Base-by-base conservation (phyloP, 345 rosid species). In the Populus ilicifolia region DNA sequence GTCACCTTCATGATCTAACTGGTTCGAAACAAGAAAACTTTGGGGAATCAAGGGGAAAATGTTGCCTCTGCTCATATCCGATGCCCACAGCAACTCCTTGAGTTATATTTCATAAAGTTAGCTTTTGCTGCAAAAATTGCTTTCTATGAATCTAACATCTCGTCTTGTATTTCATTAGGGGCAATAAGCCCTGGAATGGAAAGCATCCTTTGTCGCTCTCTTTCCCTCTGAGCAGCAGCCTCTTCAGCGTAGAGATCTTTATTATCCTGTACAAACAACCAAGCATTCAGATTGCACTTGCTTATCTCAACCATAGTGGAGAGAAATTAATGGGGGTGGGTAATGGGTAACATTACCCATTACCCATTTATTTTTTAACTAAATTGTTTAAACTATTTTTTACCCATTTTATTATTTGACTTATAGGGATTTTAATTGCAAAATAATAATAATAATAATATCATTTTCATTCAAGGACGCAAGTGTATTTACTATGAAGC, bases 221-320 rank as follows among this genome's bases (percentile, higher is more conserved):
- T 85, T 68, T 88, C 96, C 74, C 90, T 86, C 83, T 88, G 93
- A 27, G 89, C 89, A 33, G 96, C 96, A 56, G 96, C 90, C 77
- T 91, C 93, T 77, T 91, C 96, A 1, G 93, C 96, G 71, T 91
- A 91, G 2, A 91, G 87, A 83, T 91, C 96, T 77, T 89, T 91
- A 72, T 91, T 91, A 82, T 91, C 93, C 96, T 91, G 88, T 70
- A 72, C 10, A 77, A 43, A 39, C 8, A 69, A 63, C 44, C 67
- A 35, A 36, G 8, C 64, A 61, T 63, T 67, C 62, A 11, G 27
- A 17, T 25, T 20, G 30, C 17, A 44, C 23, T 21, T 29, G 23
- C 2, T 17, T 63, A n/a, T 38, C 54, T 39, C 39, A 2, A 8
- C 33, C 35, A 70, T 30, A 36, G 23, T 18, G 39, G 21, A 3